A percentile compares a stretch with the other conserved stretches of the same genome.
Evolutionary conservation across 441 rosid genomes (phyloP).

Genomic region (Euphorbia celastroides): DNA sequence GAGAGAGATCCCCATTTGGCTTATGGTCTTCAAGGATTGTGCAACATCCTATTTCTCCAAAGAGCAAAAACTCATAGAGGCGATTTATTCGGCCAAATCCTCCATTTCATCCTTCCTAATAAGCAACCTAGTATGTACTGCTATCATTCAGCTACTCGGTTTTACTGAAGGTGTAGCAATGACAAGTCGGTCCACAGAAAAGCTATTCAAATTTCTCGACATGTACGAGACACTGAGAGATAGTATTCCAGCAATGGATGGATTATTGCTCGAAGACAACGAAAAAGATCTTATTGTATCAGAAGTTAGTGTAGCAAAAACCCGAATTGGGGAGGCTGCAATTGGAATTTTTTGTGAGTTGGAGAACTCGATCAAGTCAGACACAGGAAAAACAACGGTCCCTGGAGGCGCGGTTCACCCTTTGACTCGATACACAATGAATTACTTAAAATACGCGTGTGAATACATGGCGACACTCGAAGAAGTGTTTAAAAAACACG

Average conservation of each 20-base stretch:
- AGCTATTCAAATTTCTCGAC: constrained; percentile 78
- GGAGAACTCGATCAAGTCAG: constrained; percentile 67
- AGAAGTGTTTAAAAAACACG: constrained; percentile 63
- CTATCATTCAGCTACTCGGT: constrained; percentile 58
- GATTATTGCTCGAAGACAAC: constrained; percentile 34
- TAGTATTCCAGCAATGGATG: constrained; percentile 32
- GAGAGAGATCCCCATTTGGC: constrained; percentile 69
- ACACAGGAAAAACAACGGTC: constrained; percentile 58
- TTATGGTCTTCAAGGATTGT: constrained; percentile 51
- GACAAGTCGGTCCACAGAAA: constrained; percentile 65
- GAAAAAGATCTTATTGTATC: constrained; percentile 45
- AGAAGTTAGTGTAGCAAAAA: constrained; percentile 42
- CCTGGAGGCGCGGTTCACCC: constrained; percentile 96
- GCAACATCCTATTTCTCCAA: constrained; percentile 43
- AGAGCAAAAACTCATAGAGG: constrained; percentile 49
- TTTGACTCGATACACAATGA: constrained; percentile 79
- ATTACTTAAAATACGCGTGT: constrained; percentile 71
- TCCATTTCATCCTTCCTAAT: constrained; percentile 38
- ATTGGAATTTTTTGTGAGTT: constrained; percentile 60
- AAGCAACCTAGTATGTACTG: constrained; percentile 39
- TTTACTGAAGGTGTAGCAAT: constrained; percentile 75
- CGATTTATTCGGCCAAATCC: constrained; percentile 35
- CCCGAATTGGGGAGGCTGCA: constrained; percentile 67
- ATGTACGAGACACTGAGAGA: constrained; percentile 73
- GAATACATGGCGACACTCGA: constrained; percentile 76